Percentiles rank a stretch among this genome's conserved stretches.
These are phyloP conservation scores for Metschnikowia lunata DNA, from an alignment of 805 yeast genomes.

Conservation along the genomic window DNA sequence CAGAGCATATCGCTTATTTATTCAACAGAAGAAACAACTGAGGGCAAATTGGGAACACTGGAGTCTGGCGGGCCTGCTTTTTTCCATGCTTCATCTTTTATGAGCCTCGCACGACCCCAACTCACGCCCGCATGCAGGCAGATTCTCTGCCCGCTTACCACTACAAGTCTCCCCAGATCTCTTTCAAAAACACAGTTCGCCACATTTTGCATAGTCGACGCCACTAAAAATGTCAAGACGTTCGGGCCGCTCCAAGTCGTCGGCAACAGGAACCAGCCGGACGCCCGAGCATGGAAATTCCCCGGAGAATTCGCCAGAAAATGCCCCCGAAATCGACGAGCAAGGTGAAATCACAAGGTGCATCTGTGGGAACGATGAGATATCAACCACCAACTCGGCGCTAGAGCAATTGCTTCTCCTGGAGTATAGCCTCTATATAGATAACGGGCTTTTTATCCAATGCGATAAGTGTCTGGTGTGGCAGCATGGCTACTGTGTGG, in stretches of 20 bases:
- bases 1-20: too few relatives aligned
- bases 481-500: slow-evolving; percentile 98
- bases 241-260: slow-evolving; percentile 14
- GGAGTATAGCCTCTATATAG: slow-evolving; percentile 37
- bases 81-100: too few relatives aligned
- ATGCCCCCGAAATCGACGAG: slow-evolving; percentile 25
- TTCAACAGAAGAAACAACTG: too few relatives aligned
- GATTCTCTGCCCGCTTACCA: too few relatives aligned
- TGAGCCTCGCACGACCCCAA: too few relatives aligned
- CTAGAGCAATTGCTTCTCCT: slow-evolving; percentile 23
- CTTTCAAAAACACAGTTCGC: too few relatives aligned
- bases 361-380: slow-evolving; percentile 39
- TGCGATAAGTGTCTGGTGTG: slow-evolving; percentile 91
- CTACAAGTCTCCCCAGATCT: too few relatives aligned
- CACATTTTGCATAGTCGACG: too few relatives aligned
- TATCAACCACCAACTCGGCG: slow-evolving; percentile 23
- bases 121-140: too few relatives aligned
- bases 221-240: slow-evolving; percentile 14
- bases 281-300: neutral
- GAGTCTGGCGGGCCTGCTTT: too few relatives aligned
- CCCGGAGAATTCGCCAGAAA: neutral
- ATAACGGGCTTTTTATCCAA: slow-evolving; percentile 68
- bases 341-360: slow-evolving; percentile 42
- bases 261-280: slow-evolving; percentile 5
- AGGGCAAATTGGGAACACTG: too few relatives aligned